phyloP scores from a whole-genome alignment of 148 eudicot species.

The Rheum nobile region DNA sequence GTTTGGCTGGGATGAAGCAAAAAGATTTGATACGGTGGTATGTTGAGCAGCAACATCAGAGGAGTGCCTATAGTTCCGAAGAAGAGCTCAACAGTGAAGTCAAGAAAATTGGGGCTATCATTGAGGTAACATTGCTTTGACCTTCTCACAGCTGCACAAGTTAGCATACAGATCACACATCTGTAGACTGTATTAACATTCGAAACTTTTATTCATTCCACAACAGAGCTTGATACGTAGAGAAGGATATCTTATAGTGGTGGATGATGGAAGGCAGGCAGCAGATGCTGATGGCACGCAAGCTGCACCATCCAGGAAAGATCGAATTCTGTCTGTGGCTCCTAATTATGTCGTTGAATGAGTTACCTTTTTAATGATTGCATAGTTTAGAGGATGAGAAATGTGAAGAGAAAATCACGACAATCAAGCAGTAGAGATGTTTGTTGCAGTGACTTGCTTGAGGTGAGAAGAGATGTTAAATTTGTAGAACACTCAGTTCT shows the following conservation, averaged over 20 bases:
- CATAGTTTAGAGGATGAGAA: background rate
- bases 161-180: background rate
- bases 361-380: constrained; percentile 4
- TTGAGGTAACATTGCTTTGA: constrained; percentile 52
- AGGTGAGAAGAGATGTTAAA: background rate
- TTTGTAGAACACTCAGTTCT: background rate
- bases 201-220: background rate
- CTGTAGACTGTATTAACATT: background rate
- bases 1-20: constrained; percentile 81
- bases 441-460: background rate
- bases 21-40: constrained; percentile 87
- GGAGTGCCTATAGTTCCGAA: constrained; percentile 49
- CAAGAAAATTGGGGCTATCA: constrained; percentile 63
- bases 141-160: background rate
- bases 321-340: constrained; percentile 83
- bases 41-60: constrained; percentile 65
- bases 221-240: constrained; percentile 72
- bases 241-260: constrained; percentile 85
- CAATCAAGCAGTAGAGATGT: background rate
- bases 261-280: constrained; percentile 64
- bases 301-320: constrained; percentile 46
- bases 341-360: constrained; percentile 77
- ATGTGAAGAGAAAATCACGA: background rate
- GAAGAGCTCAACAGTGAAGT: constrained; percentile 68
- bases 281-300: constrained; percentile 28